Evolutionary conservation across 108 stramenopile genomes (phyloP).

Genomic region (Cyclotella cryptica): DNA sequence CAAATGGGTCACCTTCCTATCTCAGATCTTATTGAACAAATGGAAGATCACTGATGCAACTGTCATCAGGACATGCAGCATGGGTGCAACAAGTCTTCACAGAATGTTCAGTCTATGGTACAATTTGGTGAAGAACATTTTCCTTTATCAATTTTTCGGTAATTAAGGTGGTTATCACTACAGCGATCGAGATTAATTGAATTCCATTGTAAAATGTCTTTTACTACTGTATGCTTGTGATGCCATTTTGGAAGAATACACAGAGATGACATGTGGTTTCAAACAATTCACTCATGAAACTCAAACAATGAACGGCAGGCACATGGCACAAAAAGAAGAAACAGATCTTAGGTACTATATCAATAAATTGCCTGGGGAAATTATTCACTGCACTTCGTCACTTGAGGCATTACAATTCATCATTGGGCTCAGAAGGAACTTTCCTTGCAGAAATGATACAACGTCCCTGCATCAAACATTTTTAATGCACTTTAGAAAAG

Average conservation of each 20-base stretch:
- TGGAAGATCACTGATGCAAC: slow-evolving; percentile 24
- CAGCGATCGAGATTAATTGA: slow-evolving; percentile 34
- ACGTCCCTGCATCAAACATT: slow-evolving; percentile 47
- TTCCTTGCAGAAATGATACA: slow-evolving; percentile 69
- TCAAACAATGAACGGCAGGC: too few relatives aligned
- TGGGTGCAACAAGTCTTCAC: slow-evolving; percentile 22
- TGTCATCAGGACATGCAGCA: slow-evolving; percentile 13
- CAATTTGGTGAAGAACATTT: slow-evolving; percentile 44
- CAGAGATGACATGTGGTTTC: slow-evolving; percentile 31
- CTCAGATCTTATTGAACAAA: background rate
- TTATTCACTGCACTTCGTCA: slow-evolving; percentile 34
- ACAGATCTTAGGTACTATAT: slow-evolving; percentile 33
- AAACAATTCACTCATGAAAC: background rate
- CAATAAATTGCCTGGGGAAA: slow-evolving; percentile 58
- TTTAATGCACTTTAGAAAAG: slow-evolving; percentile 56
- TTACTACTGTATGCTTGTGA: slow-evolving; percentile 42
- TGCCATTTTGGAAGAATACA: slow-evolving; percentile 40
- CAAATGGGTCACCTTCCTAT: slow-evolving; percentile 9
- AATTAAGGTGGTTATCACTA: slow-evolving; percentile 48
- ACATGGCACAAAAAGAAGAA: background rate
- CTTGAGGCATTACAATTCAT: slow-evolving; percentile 16
- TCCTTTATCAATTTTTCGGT: slow-evolving; percentile 34
- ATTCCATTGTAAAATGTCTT: slow-evolving; percentile 46
- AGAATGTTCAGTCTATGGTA: slow-evolving; percentile 47
- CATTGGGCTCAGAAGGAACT: slow-evolving; percentile 2